Percentiles rank a stretch among this genome's conserved stretches.
Conservation (phyloP, 805 yeast species). For the Ogataea methanolica region DNA sequence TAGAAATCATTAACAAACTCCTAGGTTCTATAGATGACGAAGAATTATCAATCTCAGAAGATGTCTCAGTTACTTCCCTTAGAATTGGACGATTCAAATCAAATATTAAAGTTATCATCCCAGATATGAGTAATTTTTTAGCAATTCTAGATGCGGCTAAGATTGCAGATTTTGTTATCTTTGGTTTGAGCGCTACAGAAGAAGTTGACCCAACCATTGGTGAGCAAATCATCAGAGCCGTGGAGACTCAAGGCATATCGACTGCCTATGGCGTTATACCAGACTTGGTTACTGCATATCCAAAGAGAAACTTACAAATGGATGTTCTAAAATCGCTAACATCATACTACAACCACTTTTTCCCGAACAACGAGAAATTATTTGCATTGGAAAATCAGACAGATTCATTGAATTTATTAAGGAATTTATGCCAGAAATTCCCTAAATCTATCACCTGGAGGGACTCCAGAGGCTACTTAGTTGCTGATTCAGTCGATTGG, state of each 20-base stretch:
- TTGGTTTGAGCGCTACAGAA: slow-evolving; percentile 80
- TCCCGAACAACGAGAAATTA: slow-evolving; percentile 75
- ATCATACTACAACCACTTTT: slow-evolving; percentile 67
- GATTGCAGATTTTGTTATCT: slow-evolving; percentile 82
- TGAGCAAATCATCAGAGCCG: slow-evolving; percentile 83
- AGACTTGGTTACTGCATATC: slow-evolving; percentile 60
- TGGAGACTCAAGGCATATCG: slow-evolving; percentile 89
- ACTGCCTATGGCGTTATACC: slow-evolving; percentile 75
- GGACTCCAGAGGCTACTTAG: slow-evolving; percentile 82
- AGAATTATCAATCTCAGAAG: slow-evolving; percentile 29
- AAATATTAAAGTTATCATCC: slow-evolving; percentile 66
- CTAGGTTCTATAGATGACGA: slow-evolving; percentile 35
- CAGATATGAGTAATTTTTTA: slow-evolving; percentile 61
- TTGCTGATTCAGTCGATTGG: slow-evolving; percentile 62
- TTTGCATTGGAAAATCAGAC: slow-evolving; percentile 62
- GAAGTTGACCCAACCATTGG: slow-evolving; percentile 81
- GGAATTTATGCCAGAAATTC: slow-evolving; percentile 77
- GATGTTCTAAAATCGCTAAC: slow-evolving; percentile 63
- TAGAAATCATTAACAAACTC: slow-evolving; percentile 49
- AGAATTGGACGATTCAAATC: slow-evolving; percentile 67
- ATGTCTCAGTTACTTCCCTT: slow-evolving; percentile 49
- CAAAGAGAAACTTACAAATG: slow-evolving; percentile 70
- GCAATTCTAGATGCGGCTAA: slow-evolving; percentile 81
- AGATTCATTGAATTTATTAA: slow-evolving; percentile 69
- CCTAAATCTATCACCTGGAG: slow-evolving; percentile 90